These are phyloP conservation scores for Agrocybe praecox DNA, from an alignment of 768 basidiomycete genomes.

Conservation along the genomic window DNA sequence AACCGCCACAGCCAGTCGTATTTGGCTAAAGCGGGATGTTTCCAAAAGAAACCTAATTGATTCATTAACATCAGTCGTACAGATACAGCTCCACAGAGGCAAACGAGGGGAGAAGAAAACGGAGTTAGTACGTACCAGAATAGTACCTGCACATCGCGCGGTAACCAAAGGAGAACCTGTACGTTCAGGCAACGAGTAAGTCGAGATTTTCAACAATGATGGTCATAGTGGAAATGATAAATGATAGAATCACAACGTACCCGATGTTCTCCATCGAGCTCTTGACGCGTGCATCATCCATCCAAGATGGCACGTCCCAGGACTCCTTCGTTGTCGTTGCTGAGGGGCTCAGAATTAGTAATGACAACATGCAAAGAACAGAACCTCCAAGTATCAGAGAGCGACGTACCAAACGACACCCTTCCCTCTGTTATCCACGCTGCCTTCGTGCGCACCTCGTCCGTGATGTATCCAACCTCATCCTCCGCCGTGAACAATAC, in stretches of 20 bases:
- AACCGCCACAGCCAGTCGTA: conserved; percentile 33
- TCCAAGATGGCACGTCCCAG: conserved; percentile 25
- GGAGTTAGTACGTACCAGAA: conserved; percentile 20
- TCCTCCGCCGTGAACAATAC: conserved; percentile 29
- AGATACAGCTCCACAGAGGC: background rate
- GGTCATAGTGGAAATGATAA: background rate
- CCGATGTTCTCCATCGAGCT: conserved; percentile 25
- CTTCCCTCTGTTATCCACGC: conserved; percentile 27
- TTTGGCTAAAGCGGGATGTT: conserved; percentile 23
- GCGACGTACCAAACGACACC: conserved; percentile 25
- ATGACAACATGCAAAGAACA: background rate
- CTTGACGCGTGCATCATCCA: conserved; percentile 22
- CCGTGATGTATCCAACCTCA: conserved; percentile 20
- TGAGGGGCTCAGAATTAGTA: background rate
- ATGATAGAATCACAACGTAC: conserved; percentile 7
- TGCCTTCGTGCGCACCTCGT: conserved; percentile 24
- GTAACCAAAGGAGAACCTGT: conserved; percentile 28
- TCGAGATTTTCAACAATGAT: too few relatives aligned
- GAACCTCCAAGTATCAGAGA: conserved; percentile 15
- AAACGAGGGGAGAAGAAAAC: background rate
- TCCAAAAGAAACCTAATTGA: conserved; percentile 30
- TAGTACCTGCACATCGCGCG: conserved; percentile 33
- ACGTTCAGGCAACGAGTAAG: too few relatives aligned
- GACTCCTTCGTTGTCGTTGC: conserved; percentile 22
- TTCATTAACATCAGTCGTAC: too few relatives aligned